These are phyloP conservation scores for Crithidia expoeki DNA, from an alignment of 208 protist genomes.

Conservation along the genomic window DNA sequence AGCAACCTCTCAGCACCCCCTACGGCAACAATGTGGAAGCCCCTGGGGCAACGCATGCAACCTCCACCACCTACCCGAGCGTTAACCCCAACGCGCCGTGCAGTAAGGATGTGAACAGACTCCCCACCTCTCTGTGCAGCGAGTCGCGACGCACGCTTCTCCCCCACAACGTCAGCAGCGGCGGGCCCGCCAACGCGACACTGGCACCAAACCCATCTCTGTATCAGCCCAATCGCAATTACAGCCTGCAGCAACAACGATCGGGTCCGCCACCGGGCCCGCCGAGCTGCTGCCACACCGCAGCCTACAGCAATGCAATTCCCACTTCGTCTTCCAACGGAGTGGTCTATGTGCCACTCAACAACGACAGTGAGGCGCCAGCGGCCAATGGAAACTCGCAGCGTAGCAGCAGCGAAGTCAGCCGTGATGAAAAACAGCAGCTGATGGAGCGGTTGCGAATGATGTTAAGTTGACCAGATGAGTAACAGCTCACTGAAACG, in stretches of 20 bases:
- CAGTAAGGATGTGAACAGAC: conserved; percentile 16
- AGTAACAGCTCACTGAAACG: no score
- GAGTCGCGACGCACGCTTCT: conserved; percentile 11
- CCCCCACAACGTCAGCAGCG: neutral
- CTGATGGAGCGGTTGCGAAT: conserved; percentile 33
- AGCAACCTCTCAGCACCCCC: neutral
- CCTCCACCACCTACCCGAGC: neutral
- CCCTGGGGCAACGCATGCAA: neutral
- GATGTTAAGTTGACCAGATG: conserved; percentile 13
- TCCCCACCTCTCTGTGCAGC: conserved; percentile 9
- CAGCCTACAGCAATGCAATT: neutral
- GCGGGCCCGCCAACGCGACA: neutral
- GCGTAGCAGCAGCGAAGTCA: neutral
- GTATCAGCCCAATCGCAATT: neutral
- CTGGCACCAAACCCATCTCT: neutral
- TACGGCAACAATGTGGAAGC: neutral
- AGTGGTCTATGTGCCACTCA: no score
- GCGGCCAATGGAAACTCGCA: no score
- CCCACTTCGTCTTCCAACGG: neutral
- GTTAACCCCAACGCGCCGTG: conserved; percentile 4
- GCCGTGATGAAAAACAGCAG: conserved; percentile 14
- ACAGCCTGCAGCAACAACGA: neutral
- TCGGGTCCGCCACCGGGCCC: neutral
- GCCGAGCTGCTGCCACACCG: conserved; percentile 6
- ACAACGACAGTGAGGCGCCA: no score